These are phyloP conservation scores for Cercospora nicotianae DNA, from an alignment of 2,329 filamentous ascomycete species.

Conservation along the genomic window DNA sequence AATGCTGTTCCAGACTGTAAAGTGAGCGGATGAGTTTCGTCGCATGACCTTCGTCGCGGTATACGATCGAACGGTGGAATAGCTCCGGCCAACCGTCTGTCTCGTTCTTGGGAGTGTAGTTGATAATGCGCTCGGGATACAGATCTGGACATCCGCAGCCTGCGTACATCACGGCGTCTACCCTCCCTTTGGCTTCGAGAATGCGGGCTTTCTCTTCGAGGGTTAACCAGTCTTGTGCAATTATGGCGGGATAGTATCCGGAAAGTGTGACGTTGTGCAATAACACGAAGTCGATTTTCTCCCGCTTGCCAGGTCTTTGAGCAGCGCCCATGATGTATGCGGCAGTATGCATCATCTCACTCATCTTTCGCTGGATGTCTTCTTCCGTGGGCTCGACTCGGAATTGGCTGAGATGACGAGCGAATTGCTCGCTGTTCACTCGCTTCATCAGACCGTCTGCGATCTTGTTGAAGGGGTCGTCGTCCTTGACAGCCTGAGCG, in stretches of 20 bases:
- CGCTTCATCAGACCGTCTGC: constrained; percentile 12
- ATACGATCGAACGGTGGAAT: constrained; percentile 5
- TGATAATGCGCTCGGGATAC: constrained; percentile 1
- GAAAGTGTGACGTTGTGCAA: constrained; percentile 4
- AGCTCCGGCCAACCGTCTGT: background rate
- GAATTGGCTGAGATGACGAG: constrained; percentile 5
- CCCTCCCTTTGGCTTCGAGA: constrained; percentile 3
- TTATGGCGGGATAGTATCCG: constrained; percentile 8
- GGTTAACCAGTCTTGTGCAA: constrained; percentile 8
- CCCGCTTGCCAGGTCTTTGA: constrained; percentile 3
- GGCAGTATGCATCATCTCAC: constrained; percentile 10
- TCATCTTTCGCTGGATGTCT: constrained; percentile 1
- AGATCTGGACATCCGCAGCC: background rate
- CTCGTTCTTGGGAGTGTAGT: background rate
- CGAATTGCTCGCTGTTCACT: background rate
- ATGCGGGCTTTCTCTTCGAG: constrained; percentile 1
- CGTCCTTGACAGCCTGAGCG: constrained; percentile 6
- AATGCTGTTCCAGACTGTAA: constrained; percentile 1
- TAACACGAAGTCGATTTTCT: constrained; percentile 8
- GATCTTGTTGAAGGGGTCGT: constrained; percentile 13
- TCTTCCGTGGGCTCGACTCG: background rate
- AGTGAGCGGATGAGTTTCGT: constrained; percentile 1
- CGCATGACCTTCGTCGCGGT: constrained; percentile 11
- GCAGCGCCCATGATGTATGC: constrained; percentile 14
- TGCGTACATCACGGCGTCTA: constrained; percentile 13